Percentiles rank a stretch among this genome's conserved stretches.
Evolutionary conservation across 768 basidiomycete genomes (phyloP).

Genomic region (Hygrocybe coccinea): DNA sequence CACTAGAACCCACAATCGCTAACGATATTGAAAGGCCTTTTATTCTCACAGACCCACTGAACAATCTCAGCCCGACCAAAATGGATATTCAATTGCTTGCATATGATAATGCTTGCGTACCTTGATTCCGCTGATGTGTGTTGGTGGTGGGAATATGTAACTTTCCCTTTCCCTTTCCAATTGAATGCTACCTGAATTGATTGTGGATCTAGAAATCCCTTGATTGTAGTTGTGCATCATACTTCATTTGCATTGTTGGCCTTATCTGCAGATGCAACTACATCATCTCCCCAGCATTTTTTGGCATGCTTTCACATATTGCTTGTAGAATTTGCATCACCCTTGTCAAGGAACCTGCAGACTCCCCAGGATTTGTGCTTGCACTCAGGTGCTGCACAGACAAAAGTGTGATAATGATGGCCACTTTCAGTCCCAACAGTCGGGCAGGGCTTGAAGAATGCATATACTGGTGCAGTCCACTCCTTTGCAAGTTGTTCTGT

Average conservation of each 20-base stretch:
- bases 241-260: constrained; percentile 4
- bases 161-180: constrained; percentile 24
- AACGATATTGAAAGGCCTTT: constrained; percentile 22
- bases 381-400: constrained; percentile 21
- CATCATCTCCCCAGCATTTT: constrained; percentile 32
- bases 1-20: no score
- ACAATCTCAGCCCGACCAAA: constrained; percentile 28
- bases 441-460: constrained; percentile 27
- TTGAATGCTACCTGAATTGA: constrained; percentile 29
- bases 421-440: constrained; percentile 18
- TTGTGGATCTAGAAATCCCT: constrained; percentile 10
- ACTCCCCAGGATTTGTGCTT: constrained; percentile 12
- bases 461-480: constrained; percentile 34
- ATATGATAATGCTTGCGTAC: constrained; percentile 11
- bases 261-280: constrained; percentile 13
- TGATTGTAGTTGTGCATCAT: constrained; percentile 1
- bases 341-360: constrained; percentile 18
- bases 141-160: constrained; percentile 27
- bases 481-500: constrained; percentile 21
- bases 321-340: constrained; percentile 21
- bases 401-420: constrained; percentile 26
- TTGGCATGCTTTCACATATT: constrained; percentile 28
- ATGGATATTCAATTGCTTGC: no score
- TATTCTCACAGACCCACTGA: constrained; percentile 31
- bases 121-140: constrained; percentile 22